A percentile compares a stretch with the other conserved stretches of the same genome.
phyloP scores from a whole-genome alignment of 192 early-diverging fungal species.

The Coemansia pectinata region DNA sequence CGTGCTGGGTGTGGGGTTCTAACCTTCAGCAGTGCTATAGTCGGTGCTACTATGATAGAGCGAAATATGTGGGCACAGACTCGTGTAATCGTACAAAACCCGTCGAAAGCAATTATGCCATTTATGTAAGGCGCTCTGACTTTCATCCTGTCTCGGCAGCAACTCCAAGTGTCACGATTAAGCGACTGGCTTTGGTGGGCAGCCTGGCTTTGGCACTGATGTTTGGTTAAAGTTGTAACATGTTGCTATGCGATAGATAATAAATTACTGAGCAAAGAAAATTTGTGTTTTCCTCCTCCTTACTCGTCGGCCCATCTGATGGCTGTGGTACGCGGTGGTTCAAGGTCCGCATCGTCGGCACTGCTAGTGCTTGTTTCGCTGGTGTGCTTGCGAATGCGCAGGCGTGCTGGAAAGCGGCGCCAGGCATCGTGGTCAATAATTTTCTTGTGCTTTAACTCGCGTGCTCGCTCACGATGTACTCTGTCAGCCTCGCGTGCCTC shows the following conservation, averaged over 20 bases:
- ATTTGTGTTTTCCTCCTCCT: no score
- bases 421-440: constrained; percentile 13
- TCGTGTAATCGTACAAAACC: constrained; percentile 23
- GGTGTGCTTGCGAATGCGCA: constrained; percentile 5
- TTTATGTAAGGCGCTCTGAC: constrained; percentile 26
- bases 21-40: constrained; percentile 15
- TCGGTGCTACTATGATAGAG: constrained; percentile 15
- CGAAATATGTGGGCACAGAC: constrained; percentile 13
- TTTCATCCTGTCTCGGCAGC: constrained; percentile 13
- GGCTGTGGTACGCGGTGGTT: constrained; percentile 11
- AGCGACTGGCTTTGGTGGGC: constrained; percentile 2
- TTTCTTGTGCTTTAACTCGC: constrained; percentile 27
- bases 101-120: constrained; percentile 17
- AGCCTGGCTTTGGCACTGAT: constrained; percentile 6
- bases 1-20: constrained; percentile 46
- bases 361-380: constrained; percentile 9
- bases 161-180: constrained; percentile 1
- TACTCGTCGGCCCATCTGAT: constrained; percentile 26
- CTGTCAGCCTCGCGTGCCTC: constrained; percentile 27
- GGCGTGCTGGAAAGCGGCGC: constrained; percentile 5
- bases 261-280: not conserved
- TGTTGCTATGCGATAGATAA: not conserved
- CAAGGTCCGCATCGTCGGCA: not conserved
- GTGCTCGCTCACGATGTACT: constrained; percentile 20
- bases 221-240: not conserved